These are phyloP conservation scores for Pelargonium nanum DNA, from an alignment of 345 rosid species.

Conservation along the genomic window DNA sequence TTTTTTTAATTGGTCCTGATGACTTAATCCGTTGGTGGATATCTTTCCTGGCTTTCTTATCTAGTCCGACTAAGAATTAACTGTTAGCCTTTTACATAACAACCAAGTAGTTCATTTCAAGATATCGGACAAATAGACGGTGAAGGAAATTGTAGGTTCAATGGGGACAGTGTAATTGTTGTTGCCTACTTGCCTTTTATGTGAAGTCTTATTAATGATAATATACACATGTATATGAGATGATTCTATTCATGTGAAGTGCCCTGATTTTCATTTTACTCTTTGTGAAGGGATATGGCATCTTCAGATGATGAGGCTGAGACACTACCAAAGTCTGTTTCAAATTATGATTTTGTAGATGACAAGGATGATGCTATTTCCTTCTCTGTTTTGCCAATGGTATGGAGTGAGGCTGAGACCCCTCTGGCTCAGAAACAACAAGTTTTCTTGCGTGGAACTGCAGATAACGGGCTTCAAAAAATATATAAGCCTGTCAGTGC, in stretches of 20 bases:
- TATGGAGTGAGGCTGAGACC: slow-evolving; percentile 33
- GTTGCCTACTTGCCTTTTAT: no score
- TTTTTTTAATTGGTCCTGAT: neutral
- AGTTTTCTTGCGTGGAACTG: slow-evolving; percentile 48
- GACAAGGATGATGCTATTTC: slow-evolving; percentile 42
- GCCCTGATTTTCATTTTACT: neutral
- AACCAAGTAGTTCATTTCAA: neutral
- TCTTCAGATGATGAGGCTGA: slow-evolving; percentile 75
- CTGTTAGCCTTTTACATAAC: neutral
- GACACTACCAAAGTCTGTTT: slow-evolving; percentile 32
- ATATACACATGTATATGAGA: neutral
- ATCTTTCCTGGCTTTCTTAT: neutral
- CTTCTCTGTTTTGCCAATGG: slow-evolving; percentile 54
- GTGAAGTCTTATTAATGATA: no score
- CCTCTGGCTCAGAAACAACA: slow-evolving; percentile 12
- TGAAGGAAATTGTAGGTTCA: no score
- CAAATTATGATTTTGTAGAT: slow-evolving; percentile 49
- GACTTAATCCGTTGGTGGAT: no score
- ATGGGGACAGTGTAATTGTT: no score
- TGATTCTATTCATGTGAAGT: neutral
- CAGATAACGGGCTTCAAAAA: slow-evolving; percentile 47
- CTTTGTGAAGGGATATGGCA: slow-evolving; percentile 21
- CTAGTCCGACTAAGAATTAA: neutral
- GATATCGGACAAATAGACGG: neutral
- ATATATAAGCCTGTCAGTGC: slow-evolving; percentile 49